Percentiles rank a stretch among this genome's conserved stretches.
Evolutionary conservation across 495 filamentous ascomycete species (phyloP).

Genomic region (Friedmanniomyces simplex): DNA sequence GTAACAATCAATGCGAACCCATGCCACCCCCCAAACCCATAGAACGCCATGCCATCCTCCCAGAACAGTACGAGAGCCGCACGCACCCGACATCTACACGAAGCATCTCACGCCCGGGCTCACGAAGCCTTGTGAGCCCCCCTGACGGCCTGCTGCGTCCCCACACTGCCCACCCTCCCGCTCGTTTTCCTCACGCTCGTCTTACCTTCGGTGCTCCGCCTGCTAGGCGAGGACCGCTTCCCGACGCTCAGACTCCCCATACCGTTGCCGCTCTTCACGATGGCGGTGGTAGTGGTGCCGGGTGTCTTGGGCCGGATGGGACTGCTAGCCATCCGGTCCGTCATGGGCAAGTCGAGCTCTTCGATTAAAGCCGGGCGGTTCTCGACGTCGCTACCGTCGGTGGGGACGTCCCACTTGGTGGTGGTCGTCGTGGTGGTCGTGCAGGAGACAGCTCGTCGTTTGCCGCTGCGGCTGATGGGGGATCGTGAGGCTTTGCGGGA

Average conservation of each 20-base stretch:
- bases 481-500: slow-evolving; percentile 26
- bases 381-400: slow-evolving; percentile 28
- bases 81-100: slow-evolving; percentile 49
- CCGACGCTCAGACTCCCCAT: slow-evolving; percentile 54
- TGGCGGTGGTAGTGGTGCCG: slow-evolving; percentile 27
- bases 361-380: slow-evolving; percentile 19
- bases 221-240: slow-evolving; percentile 61
- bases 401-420: slow-evolving; percentile 26
- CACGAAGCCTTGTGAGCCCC: slow-evolving; percentile 15
- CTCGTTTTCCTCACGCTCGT: slow-evolving; percentile 81
- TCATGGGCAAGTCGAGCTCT: slow-evolving; percentile 22
- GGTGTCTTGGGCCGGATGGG: slow-evolving; percentile 58
- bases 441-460: slow-evolving; percentile 46
- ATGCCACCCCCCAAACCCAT: neutral
- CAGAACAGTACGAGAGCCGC: neutral
- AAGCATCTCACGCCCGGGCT: slow-evolving; percentile 37
- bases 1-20: neutral
- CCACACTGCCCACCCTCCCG: slow-evolving; percentile 78
- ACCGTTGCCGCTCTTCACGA: slow-evolving; percentile 47
- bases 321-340: slow-evolving; percentile 37
- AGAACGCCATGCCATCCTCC: neutral
- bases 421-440: slow-evolving; percentile 54
- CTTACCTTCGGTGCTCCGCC: slow-evolving; percentile 46
- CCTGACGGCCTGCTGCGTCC: slow-evolving; percentile 24
- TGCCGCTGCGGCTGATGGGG: slow-evolving; percentile 28